Percentiles rank a stretch among this genome's conserved stretches.
Conservation (phyloP, 1,284 basidiomycete species). For the Cerrena zonata region DNA sequence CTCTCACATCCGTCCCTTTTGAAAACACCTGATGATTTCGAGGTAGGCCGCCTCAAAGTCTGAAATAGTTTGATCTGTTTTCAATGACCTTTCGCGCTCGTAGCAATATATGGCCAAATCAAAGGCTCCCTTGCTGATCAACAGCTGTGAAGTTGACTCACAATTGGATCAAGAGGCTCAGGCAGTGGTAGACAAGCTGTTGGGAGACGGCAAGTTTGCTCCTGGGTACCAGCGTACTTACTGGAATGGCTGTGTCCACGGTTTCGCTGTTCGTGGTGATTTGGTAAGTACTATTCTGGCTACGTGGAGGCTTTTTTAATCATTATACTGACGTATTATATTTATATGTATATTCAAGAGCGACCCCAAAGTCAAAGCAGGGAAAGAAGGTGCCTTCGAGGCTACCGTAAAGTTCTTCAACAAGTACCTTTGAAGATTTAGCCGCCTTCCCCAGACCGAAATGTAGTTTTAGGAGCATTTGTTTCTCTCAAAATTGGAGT, state of each 20-base stretch:
- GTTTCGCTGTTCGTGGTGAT: constrained; percentile 42
- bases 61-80: background rate
- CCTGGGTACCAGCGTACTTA: constrained; percentile 40
- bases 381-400: constrained; percentile 29
- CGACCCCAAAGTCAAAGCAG: constrained; percentile 28
- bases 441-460: no score
- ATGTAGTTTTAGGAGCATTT: background rate
- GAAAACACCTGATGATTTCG: constrained; percentile 48
- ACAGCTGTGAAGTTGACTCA: constrained; percentile 51
- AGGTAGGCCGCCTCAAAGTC: constrained; percentile 31
- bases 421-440: constrained; percentile 21
- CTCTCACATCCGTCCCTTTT: constrained; percentile 69
- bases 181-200: constrained; percentile 46
- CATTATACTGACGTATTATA: background rate
- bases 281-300: constrained; percentile 28
- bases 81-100: background rate
- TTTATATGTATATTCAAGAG: constrained; percentile 21
- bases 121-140: constrained; percentile 56
- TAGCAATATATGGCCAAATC: constrained; percentile 45
- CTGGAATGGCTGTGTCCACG: constrained; percentile 45
- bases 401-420: constrained; percentile 25
- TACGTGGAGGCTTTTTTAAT: background rate
- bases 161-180: constrained; percentile 46
- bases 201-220: constrained; percentile 47
- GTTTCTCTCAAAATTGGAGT: no score